phyloP scores from a whole-genome alignment of 2,329 filamentous ascomycete genomes.

The Aspergillus fructus region DNA sequence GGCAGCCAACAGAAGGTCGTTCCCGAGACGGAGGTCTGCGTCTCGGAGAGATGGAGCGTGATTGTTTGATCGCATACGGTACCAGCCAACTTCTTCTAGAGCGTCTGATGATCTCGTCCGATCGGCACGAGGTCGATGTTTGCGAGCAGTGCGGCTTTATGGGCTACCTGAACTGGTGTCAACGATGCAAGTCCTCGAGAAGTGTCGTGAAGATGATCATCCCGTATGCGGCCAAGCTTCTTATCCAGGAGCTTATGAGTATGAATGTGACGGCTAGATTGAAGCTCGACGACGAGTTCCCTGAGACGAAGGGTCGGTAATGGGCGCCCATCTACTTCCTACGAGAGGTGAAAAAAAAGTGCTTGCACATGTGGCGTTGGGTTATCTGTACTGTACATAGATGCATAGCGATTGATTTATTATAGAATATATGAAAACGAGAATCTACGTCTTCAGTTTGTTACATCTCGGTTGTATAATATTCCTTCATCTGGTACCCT shows the following conservation, averaged over 20 bases:
- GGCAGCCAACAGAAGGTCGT: slow-evolving; percentile 93
- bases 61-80: slow-evolving; percentile 96
- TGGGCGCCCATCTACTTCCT: neutral
- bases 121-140: slow-evolving; percentile 87
- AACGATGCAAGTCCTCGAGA: slow-evolving; percentile 82
- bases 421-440: slow-evolving; percentile 7
- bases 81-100: slow-evolving; percentile 90
- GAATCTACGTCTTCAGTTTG: neutral
- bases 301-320: slow-evolving; percentile 46
- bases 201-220: slow-evolving; percentile 91
- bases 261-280: slow-evolving; percentile 98
- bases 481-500: neutral
- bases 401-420: slow-evolving; percentile 25
- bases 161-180: slow-evolving; percentile 92
- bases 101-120: slow-evolving; percentile 89
- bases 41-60: slow-evolving; percentile 97
- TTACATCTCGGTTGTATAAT: neutral
- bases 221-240: slow-evolving; percentile 93
- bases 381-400: slow-evolving; percentile 17
- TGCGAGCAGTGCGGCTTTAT: slow-evolving; percentile 94
- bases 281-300: slow-evolving; percentile 92
- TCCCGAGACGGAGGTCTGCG: slow-evolving; percentile 89
- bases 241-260: slow-evolving; percentile 93
- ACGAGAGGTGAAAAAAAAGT: slow-evolving; percentile 4
- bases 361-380: slow-evolving; percentile 11